These are phyloP conservation scores for Plasmodium malariae DNA, from an alignment of 169 alveolate genomes.

Conservation along the genomic window DNA sequence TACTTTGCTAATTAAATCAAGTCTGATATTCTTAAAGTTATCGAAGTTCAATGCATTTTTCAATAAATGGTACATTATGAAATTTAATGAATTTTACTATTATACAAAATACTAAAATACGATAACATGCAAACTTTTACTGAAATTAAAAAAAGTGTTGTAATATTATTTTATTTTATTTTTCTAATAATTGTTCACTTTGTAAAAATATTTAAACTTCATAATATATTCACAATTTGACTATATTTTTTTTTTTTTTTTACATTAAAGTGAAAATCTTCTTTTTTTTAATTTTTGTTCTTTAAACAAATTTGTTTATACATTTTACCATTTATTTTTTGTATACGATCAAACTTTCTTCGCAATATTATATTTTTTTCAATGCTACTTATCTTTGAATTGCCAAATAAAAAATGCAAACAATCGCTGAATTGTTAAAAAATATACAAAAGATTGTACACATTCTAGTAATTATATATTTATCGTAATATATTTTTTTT, in stretches of 20 bases:
- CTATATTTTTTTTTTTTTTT: not conserved
- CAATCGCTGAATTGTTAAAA: not conserved
- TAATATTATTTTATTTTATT: not conserved
- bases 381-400: not conserved
- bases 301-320: conserved; percentile 1
- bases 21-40: conserved; percentile 57
- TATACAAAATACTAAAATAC: conserved; percentile 14
- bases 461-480: not conserved
- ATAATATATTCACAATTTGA: not conserved
- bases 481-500: conserved; percentile 19
- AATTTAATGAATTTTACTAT: conserved; percentile 20
- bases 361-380: conserved; percentile 1
- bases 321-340: conserved; percentile 42
- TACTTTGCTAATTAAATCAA: conserved; percentile 63
- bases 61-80: conserved; percentile 55
- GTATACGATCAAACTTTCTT: not conserved
- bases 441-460: not conserved
- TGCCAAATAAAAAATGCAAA: not conserved
- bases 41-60: conserved; percentile 71
- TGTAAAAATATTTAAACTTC: conserved; percentile 8
- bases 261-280: not conserved
- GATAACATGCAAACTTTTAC: conserved; percentile 2
- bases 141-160: not conserved
- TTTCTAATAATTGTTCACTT: conserved; percentile 2
- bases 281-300: conserved; percentile 14